Conservation (phyloP, 768 basidiomycete species). For the Rhodotorula graminis region DNA sequence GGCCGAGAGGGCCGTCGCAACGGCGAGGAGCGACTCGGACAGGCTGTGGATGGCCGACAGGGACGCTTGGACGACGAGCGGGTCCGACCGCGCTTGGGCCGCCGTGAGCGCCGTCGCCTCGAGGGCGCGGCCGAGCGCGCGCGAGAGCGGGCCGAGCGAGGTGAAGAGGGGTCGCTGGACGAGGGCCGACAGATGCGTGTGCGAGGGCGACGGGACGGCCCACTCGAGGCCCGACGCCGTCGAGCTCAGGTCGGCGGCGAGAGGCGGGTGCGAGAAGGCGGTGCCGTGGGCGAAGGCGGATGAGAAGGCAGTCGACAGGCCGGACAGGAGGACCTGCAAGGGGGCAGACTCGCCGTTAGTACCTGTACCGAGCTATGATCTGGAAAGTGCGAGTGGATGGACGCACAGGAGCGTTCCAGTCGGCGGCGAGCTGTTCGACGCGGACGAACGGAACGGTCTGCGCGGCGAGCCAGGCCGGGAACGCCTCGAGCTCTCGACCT, state of each 20-base stretch:
- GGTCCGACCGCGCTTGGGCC: background rate
- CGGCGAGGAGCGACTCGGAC: slow-evolving; percentile 4
- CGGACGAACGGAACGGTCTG: slow-evolving; percentile 27
- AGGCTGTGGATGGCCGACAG: slow-evolving; percentile 7
- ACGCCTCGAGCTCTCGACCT: background rate
- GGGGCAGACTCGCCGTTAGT: too few relatives aligned
- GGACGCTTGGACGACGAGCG: background rate
- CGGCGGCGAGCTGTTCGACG: background rate
- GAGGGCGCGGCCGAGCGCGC: slow-evolving; percentile 32
- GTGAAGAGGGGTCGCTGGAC: slow-evolving; percentile 2
- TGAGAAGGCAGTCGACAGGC: slow-evolving; percentile 17
- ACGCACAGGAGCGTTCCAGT: slow-evolving; percentile 8
- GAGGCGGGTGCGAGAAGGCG: slow-evolving; percentile 25
- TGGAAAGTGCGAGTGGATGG: too few relatives aligned
- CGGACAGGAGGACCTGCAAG: slow-evolving; percentile 22
- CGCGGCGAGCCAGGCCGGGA: slow-evolving; percentile 33
- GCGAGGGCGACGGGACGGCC: slow-evolving; percentile 24
- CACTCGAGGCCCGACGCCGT: slow-evolving; percentile 22
- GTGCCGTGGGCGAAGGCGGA: slow-evolving; percentile 26
- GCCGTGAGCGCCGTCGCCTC: slow-evolving; percentile 24
- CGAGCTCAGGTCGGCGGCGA: slow-evolving; percentile 16
- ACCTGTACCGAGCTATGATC: too few relatives aligned
- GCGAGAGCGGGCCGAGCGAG: slow-evolving; percentile 36
- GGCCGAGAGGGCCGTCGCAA: background rate
- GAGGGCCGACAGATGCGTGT: slow-evolving; percentile 11